These are phyloP conservation scores for Choanephora cucurbitarum DNA, from an alignment of 371 early-diverging fungal species.

Conservation along the genomic window DNA sequence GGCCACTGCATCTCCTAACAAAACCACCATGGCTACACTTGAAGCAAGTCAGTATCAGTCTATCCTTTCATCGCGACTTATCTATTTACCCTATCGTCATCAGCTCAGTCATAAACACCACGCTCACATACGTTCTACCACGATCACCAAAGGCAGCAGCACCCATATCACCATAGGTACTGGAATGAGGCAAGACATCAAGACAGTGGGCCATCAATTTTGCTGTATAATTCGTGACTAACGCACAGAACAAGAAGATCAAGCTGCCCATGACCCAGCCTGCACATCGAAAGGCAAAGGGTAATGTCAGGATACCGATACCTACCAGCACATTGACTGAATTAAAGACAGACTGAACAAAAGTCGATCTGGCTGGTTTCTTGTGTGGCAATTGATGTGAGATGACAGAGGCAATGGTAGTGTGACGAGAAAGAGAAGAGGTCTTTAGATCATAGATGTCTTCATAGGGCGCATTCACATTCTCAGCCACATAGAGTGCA, in stretches of 20 bases:
- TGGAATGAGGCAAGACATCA: constrained; percentile 29
- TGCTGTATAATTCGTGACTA: constrained; percentile 55
- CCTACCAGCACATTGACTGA: constrained; percentile 63
- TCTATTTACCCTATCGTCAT: constrained; percentile 53
- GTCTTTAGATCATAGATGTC: constrained; percentile 7
- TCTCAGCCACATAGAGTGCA: constrained; percentile 36
- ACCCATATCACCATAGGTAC: constrained; percentile 64
- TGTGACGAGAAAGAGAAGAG: constrained; percentile 16
- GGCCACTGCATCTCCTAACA: constrained; percentile 40
- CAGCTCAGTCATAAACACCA: constrained; percentile 64
- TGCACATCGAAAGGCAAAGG: constrained; percentile 30
- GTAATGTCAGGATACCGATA: constrained; percentile 49
- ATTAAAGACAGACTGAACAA: constrained; percentile 56
- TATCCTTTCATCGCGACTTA: neutral
- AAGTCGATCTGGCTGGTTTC: constrained; percentile 9
- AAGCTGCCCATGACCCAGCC: constrained; percentile 57
- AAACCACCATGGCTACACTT: constrained; percentile 38
- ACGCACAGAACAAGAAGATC: constrained; percentile 47
- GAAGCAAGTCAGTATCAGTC: neutral
- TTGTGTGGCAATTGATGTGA: constrained; percentile 11
- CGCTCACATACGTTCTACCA: constrained; percentile 46
- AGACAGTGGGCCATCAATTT: constrained; percentile 56
- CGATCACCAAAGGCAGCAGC: constrained; percentile 61
- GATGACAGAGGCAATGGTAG: constrained; percentile 16
- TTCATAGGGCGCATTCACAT: constrained; percentile 5